Base-by-base conservation (phyloP, 257 asterid genomes). In the Pogostemon cablin region DNA sequence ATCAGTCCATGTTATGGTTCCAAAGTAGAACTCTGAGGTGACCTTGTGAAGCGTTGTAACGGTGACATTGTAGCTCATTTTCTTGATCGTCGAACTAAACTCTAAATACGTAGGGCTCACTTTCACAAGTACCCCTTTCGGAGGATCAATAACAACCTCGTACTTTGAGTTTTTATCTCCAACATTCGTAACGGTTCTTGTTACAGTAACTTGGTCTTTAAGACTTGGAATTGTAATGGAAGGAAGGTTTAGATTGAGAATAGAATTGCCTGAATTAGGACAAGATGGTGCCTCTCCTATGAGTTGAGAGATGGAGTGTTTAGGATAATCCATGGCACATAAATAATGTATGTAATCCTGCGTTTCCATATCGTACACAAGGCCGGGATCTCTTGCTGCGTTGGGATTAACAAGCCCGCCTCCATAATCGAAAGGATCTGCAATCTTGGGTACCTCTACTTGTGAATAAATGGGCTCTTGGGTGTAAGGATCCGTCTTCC, bases 231-330 rank as follows among this genome's bases (percentile, higher is more conserved):
- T 62, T 0, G 73, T 75, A 39, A 84, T 61, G 9, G 86, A 84
- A 40, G 88, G 83, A 59, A 79, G 70, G 55, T 84, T 81, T 17
- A 81, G 8, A 72, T 84, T 71, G 9, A 79, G 39, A 8, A 79
- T 10, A 0, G 82, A 68, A 5, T 37, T 17, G 9, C 20, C 20
- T 0, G 67, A 57, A 10, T 48, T 43, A 1, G 64, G 60, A 34
- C 88, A 81, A 43, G 75, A 20, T 20, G 25, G 25, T 20, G 25
- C 25, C 25, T 20, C 25, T 1, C 25, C 25, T 20, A 20, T 20
- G 25, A 20, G 25, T 0, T 20, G 74, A 47, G 35, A n/a, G 39
- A 84, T 81, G 37, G 57, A 49, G 1, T 3, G 1, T 38, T 34
- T 34, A 25, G 62, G 63, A 10, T 81, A 76, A 4, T 75, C 79